These are phyloP conservation scores for Fraxinus paxiana DNA, from an alignment of 305 asterid species.

Conservation along the genomic window DNA sequence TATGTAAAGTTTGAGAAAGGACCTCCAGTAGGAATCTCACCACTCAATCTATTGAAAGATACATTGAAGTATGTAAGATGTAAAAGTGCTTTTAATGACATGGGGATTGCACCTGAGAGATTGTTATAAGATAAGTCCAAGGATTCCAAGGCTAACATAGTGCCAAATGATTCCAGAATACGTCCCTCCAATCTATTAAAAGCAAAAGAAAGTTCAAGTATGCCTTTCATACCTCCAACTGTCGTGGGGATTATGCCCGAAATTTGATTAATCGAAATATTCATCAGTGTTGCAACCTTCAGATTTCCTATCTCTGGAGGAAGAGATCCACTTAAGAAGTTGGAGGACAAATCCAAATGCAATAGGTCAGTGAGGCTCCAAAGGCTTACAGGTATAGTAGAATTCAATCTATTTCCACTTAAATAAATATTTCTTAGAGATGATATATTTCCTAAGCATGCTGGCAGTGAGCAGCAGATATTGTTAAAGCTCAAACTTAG, in stretches of 20 bases:
- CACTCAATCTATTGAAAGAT: constrained; percentile 33
- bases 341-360: constrained; percentile 26
- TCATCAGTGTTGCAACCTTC: background rate
- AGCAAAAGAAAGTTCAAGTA: constrained; percentile 28
- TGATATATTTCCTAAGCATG: constrained; percentile 38
- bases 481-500: constrained; percentile 20
- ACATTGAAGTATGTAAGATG: constrained; percentile 30
- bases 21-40: constrained; percentile 39
- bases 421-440: constrained; percentile 26
- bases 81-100: constrained; percentile 23
- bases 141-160: constrained; percentile 22
- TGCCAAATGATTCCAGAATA: constrained; percentile 31
- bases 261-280: constrained; percentile 34
- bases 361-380: constrained; percentile 29
- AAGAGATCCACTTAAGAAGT: constrained; percentile 30
- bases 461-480: constrained; percentile 32
- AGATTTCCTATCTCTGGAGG: constrained; percentile 34
- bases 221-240: constrained; percentile 25
- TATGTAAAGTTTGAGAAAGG: constrained; percentile 41
- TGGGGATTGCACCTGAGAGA: constrained; percentile 28
- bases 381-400: constrained; percentile 32
- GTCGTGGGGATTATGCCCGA: constrained; percentile 29
- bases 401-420: constrained; percentile 26
- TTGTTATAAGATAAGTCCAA: constrained; percentile 33
- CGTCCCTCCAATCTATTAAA: constrained; percentile 32